Conservation (phyloP, 345 rosid species). For the Euphorbia lathyris region DNA sequence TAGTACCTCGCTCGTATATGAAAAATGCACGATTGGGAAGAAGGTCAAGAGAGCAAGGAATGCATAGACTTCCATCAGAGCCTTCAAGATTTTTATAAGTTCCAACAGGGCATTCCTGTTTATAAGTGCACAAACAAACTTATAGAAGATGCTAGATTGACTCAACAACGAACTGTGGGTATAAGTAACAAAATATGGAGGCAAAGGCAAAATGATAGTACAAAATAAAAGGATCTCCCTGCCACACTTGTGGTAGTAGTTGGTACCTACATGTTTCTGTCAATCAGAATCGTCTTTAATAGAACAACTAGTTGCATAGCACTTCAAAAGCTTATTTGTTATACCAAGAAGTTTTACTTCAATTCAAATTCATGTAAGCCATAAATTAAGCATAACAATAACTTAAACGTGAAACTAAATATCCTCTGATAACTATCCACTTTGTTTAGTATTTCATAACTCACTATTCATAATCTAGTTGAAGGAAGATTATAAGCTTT, state of each 20-base stretch:
- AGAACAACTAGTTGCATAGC: not conserved
- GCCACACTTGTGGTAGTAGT: not conserved
- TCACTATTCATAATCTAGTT: too few relatives aligned
- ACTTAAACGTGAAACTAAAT: too few relatives aligned
- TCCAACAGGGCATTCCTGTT: slow-evolving; percentile 95
- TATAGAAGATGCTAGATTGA: slow-evolving; percentile 1
- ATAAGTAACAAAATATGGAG: not conserved
- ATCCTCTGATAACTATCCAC: too few relatives aligned
- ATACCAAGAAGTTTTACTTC: too few relatives aligned
- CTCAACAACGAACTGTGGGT: not conserved
- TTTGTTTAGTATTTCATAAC: too few relatives aligned
- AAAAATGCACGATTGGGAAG: slow-evolving; percentile 85
- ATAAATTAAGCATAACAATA: too few relatives aligned
- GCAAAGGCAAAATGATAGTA: not conserved
- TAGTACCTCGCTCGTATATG: slow-evolving; percentile 77
- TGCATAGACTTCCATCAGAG: slow-evolving; percentile 78
- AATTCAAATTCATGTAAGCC: too few relatives aligned
- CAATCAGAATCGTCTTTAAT: not conserved
- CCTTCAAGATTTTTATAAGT: slow-evolving; percentile 86
- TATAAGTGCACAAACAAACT: slow-evolving; percentile 14
- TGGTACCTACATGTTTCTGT: not conserved
- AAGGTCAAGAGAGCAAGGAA: slow-evolving; percentile 68
- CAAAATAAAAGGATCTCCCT: not conserved
- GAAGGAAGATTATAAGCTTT: not conserved
- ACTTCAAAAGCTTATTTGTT: too few relatives aligned